These are phyloP conservation scores for sorghum (Sorghum bicolor) DNA, from an alignment of 176 grass and related monocot genomes.

Conservation along the genomic window Sorghum_bicolor_NCBIv3 NC_012870.2:77873001-77873500, in stretches of 20 bases:
- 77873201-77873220: constrained; percentile 80
- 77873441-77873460: constrained; percentile 41
- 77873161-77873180: constrained; percentile 69
- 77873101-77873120: constrained; percentile 84
- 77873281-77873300: constrained; percentile 61
- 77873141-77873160: constrained; percentile 61
- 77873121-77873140: constrained; percentile 86
- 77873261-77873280: constrained; percentile 46
- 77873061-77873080: constrained; percentile 38
- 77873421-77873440: constrained; percentile 45
- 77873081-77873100: constrained; percentile 45
- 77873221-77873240: constrained; percentile 81
- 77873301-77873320: constrained; percentile 91
- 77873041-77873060: constrained; percentile 50
- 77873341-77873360: constrained; percentile 48
- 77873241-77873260: constrained; percentile 51
- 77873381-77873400: constrained; percentile 29
- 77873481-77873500: constrained; percentile 37
- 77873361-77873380: constrained; percentile 15
- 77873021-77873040: constrained; percentile 49
- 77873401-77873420: constrained; percentile 9
- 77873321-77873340: constrained; percentile 61
- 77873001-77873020: neutral
- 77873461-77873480: constrained; percentile 42
- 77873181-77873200: constrained; percentile 84